Evolutionary conservation across 768 basidiomycete genomes (phyloP).

Genomic region (Lentinula boryana): DNA sequence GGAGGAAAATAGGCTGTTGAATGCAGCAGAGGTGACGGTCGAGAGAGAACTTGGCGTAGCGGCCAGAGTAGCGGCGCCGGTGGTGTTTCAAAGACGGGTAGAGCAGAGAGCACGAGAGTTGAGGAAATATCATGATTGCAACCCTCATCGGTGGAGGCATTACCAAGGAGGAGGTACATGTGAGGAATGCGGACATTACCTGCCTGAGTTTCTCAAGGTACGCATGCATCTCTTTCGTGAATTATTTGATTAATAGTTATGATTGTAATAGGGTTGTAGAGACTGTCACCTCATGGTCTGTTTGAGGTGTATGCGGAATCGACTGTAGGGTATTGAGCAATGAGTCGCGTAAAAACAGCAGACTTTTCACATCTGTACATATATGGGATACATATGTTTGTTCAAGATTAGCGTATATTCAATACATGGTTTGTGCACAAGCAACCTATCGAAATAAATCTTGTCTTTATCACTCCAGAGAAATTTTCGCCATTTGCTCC

Average conservation of each 20-base stretch:
- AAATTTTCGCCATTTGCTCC: neutral
- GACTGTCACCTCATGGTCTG: slow-evolving; percentile 30
- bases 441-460: neutral
- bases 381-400: too few relatives aligned
- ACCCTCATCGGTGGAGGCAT: slow-evolving; percentile 36
- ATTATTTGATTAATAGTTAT: neutral
- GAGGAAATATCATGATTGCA: slow-evolving; percentile 50
- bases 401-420: too few relatives aligned
- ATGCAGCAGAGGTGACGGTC: slow-evolving; percentile 39
- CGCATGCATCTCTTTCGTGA: slow-evolving; percentile 15
- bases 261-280: slow-evolving; percentile 24
- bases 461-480: neutral
- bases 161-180: slow-evolving; percentile 38
- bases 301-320: slow-evolving; percentile 31
- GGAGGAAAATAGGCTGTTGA: slow-evolving; percentile 46
- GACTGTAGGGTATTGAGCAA: neutral
- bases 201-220: slow-evolving; percentile 46
- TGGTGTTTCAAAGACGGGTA: slow-evolving; percentile 23
- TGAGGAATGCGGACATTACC: slow-evolving; percentile 33
- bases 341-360: too few relatives aligned
- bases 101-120: slow-evolving; percentile 29
- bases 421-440: too few relatives aligned
- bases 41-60: slow-evolving; percentile 29
- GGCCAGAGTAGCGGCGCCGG: slow-evolving; percentile 20
- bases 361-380: too few relatives aligned